Percentiles rank a stretch among this genome's conserved stretches.
These are phyloP conservation scores for Sporothrix curviconia DNA, from an alignment of 2,329 filamentous ascomycete genomes.

Conservation along the genomic window DNA sequence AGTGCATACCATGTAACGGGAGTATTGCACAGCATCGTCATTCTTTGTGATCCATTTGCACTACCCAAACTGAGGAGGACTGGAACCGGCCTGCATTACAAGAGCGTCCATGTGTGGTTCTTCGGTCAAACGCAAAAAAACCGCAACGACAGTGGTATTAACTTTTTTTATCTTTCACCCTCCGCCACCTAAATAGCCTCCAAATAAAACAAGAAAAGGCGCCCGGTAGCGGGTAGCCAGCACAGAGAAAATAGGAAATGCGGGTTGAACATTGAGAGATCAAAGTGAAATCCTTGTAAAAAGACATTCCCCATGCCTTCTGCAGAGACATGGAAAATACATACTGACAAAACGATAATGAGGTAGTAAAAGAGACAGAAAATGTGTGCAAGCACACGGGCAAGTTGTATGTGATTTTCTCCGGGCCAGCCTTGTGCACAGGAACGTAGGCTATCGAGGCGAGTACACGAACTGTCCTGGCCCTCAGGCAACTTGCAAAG, in stretches of 20 bases:
- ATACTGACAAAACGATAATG: not conserved
- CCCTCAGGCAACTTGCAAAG: too few species aligned
- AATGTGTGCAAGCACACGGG: not conserved
- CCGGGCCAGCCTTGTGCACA: not conserved
- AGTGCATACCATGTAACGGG: too few species aligned
- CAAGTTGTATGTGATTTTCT: not conserved
- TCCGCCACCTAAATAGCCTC: not conserved
- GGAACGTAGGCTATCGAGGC: too few species aligned
- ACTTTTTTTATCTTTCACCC: not conserved
- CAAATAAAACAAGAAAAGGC: not conserved
- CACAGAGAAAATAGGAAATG: not conserved
- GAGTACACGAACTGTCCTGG: too few species aligned
- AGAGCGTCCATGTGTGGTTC: not conserved
- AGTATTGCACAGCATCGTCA: too few species aligned
- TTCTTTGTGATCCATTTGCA: not conserved
- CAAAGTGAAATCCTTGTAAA: not conserved
- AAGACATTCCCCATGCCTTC: too few species aligned
- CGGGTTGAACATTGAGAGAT: not conserved
- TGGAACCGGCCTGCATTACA: not conserved
- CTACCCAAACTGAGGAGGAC: not conserved
- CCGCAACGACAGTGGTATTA: slow-evolving; percentile 6
- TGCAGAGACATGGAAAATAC: not conserved
- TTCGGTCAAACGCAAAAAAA: not conserved
- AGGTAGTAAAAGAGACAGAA: not conserved
- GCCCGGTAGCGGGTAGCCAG: not conserved